phyloP scores from a whole-genome alignment of 2,329 filamentous ascomycete genomes.

The Cercospora sp. region DNA sequence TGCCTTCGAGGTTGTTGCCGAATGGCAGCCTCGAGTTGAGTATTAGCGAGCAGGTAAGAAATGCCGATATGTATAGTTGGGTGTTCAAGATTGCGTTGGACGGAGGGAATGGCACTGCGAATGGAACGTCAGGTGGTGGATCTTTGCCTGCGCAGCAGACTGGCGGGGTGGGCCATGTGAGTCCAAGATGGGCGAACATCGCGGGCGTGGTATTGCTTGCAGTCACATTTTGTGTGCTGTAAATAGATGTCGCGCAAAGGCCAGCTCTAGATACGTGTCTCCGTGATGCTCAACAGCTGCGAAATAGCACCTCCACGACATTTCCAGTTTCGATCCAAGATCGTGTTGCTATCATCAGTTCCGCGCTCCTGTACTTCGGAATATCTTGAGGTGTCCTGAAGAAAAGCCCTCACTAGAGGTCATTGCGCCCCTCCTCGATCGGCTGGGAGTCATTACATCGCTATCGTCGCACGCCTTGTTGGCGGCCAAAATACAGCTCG shows the following conservation, averaged over 20 bases:
- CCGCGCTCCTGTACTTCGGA: too few species aligned
- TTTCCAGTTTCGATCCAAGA: too few species aligned
- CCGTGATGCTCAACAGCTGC: background rate
- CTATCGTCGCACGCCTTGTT: background rate
- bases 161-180: background rate
- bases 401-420: too few species aligned
- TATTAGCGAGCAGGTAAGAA: constrained; percentile 37
- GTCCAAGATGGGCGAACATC: background rate
- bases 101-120: constrained; percentile 2
- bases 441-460: background rate
- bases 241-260: background rate
- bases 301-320: background rate
- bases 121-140: background rate
- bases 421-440: background rate
- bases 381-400: too few species aligned
- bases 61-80: constrained; percentile 46
- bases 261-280: background rate
- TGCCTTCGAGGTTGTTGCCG: constrained; percentile 30
- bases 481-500: background rate
- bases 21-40: constrained; percentile 39
- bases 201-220: constrained; percentile 3
- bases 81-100: constrained; percentile 44
- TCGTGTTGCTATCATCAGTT: too few species aligned
- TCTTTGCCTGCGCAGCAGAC: constrained; percentile 10
- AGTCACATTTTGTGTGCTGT: constrained; percentile 9